Evolutionary conservation across 495 filamentous ascomycete species (phyloP), one percentile per base, ranked within the genome.

Genomic region (Daldinia loculata): DNA sequence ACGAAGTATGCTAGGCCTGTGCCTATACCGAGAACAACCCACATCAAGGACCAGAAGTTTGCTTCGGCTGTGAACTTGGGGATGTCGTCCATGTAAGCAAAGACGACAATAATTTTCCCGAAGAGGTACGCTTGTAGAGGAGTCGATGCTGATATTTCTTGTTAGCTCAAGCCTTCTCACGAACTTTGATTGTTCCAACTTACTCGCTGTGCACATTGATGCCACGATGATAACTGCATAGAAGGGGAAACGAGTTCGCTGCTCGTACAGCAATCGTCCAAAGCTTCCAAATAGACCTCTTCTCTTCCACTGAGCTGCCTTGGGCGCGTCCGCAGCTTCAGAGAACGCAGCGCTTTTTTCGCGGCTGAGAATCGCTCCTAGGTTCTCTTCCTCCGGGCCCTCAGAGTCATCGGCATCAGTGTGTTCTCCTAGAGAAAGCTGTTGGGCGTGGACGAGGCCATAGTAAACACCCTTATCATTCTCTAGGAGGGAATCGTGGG

Each of bases 401-500:
- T 78, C 76, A 39, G 74, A 68, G 14, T 76, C 76, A 7, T 57
- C 48, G 2, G 52, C 70, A 19, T 78, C 74, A 6, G 56, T 61
- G 14, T 69, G 61, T 4, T 78, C 69, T 7, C 76, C 76, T 15
- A 78, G 64, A 4, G 82, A 82, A 41, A 89, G 81, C 41, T 86
- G 82, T 73, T 89, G 87, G 26, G 86, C 86, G 30, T 82, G 80
- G 24, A 89, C 87, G 8, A 89, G 81, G 39, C 80, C 81, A 48
- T 80, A 84, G 72, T 88, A 89, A 3, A 81, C 89, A 2, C 88
- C 87, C 59, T 80, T 87, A 11, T 82, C 79, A 63, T 85, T 78
- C 62, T 83, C 80, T 3, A 95, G 75, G 61, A 97, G 80, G 63
- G 88, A 86, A 9, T 87, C 85, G 78, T 94, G 92, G 17, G 86